Evolutionary conservation across 2,329 filamentous ascomycete species (phyloP).

Genomic region (Hypoxylon sp.): DNA sequence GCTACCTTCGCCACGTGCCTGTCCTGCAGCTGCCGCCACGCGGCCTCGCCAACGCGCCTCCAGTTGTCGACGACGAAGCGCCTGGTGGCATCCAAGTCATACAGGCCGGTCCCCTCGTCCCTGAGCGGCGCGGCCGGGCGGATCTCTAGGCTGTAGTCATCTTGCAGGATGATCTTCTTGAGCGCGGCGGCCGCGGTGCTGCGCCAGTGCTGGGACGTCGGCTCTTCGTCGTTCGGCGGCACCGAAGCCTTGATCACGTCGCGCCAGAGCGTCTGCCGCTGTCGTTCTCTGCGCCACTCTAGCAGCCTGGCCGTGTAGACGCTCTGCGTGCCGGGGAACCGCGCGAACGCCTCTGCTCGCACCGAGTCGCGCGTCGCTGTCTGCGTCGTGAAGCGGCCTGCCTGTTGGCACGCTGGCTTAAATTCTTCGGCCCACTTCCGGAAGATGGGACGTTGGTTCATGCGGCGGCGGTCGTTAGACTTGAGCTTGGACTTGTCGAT

Average conservation of each 20-base stretch:
- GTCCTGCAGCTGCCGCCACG: constrained; percentile 41
- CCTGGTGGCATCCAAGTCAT: constrained; percentile 51
- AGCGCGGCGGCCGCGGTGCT: constrained; percentile 52
- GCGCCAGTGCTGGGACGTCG: constrained; percentile 43
- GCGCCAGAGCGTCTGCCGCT: constrained; percentile 54
- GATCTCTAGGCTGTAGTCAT: constrained; percentile 51
- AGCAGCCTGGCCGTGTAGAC: constrained; percentile 55
- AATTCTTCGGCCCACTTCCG: constrained; percentile 69
- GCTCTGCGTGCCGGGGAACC: constrained; percentile 54
- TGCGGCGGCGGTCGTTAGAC: constrained; percentile 64
- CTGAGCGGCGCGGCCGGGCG: constrained; percentile 40
- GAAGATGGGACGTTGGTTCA: constrained; percentile 64
- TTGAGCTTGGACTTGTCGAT: constrained; percentile 51
- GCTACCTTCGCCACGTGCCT: constrained; percentile 18
- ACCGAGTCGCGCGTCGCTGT: constrained; percentile 53
- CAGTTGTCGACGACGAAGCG: constrained; percentile 53
- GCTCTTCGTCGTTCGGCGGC: constrained; percentile 36
- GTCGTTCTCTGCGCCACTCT: constrained; percentile 52
- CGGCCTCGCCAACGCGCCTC: constrained; percentile 48
- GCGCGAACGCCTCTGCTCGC: constrained; percentile 59
- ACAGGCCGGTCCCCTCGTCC: constrained; percentile 52
- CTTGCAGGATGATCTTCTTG: constrained; percentile 59
- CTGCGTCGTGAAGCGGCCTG: constrained; percentile 47
- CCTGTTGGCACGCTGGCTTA: constrained; percentile 58
- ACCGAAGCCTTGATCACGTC: constrained; percentile 53